phyloP scores from a whole-genome alignment of 108 stramenopile genomes.

The Thalassiosira profunda region DNA sequence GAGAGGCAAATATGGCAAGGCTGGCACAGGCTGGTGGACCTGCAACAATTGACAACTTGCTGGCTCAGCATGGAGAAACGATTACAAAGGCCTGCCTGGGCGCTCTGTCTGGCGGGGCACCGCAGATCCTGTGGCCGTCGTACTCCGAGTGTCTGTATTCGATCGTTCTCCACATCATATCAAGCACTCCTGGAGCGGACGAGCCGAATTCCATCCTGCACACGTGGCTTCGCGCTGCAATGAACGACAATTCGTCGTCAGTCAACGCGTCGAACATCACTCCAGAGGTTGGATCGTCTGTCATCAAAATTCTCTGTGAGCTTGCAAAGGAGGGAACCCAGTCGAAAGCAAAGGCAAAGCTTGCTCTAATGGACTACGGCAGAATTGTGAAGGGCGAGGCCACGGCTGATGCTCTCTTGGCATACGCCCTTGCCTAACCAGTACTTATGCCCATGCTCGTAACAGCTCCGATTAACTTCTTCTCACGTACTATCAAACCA shows the following conservation, averaged over 20 bases:
- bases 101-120: constrained; percentile 50
- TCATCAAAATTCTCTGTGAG: constrained; percentile 36
- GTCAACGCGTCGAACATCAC: constrained; percentile 7
- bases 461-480: too few relatives aligned
- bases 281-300: constrained; percentile 6
- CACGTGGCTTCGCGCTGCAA: constrained; percentile 19
- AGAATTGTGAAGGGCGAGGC: constrained; percentile 61
- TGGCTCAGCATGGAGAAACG: constrained; percentile 42
- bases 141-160: constrained; percentile 56
- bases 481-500: too few relatives aligned
- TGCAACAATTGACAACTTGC: constrained; percentile 42
- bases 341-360: constrained; percentile 55
- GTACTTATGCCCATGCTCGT: too few relatives aligned
- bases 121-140: constrained; percentile 65
- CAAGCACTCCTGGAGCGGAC: constrained; percentile 1
- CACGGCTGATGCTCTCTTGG: constrained; percentile 38
- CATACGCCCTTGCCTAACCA: constrained; percentile 39
- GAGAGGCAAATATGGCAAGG: background rate
- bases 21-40: constrained; percentile 28
- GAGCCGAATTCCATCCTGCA: constrained; percentile 16
- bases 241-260: constrained; percentile 9
- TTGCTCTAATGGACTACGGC: constrained; percentile 59
- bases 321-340: constrained; percentile 50
- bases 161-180: constrained; percentile 36
- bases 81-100: constrained; percentile 47